Percentiles rank a stretch among this genome's conserved stretches.
Evolutionary conservation across 2,329 filamentous ascomycete species (phyloP).

Genomic region (Bipolaris victoriae): DNA sequence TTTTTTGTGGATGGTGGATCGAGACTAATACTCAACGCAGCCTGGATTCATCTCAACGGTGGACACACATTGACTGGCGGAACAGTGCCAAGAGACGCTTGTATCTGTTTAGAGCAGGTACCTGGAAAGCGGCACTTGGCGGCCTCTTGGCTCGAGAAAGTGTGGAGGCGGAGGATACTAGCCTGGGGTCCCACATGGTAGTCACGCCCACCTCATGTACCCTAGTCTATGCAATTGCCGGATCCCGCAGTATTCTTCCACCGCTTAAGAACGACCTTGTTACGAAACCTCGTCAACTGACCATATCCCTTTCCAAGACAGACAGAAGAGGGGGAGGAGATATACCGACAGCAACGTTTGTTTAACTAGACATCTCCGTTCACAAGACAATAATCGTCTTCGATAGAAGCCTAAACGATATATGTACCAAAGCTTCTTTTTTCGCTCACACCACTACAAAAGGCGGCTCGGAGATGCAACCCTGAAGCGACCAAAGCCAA

Average conservation of each 20-base stretch:
- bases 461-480: background rate
- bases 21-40: background rate
- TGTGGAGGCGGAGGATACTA: constrained; percentile 7
- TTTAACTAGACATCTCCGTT: background rate
- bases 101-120: background rate
- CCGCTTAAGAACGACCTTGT: constrained; percentile 98
- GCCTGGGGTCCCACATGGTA: background rate
- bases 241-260: constrained; percentile 68
- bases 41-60: background rate
- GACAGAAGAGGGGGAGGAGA: background rate
- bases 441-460: background rate
- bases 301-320: background rate
- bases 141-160: background rate
- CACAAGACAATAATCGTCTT: too few species aligned
- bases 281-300: constrained; percentile 96
- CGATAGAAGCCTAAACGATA: background rate
- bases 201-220: background rate
- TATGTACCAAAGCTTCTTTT: background rate
- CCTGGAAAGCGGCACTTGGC: constrained; percentile 6
- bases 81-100: constrained; percentile 6
- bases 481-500: background rate
- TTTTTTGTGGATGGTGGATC: background rate
- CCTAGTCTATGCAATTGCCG: constrained; percentile 1
- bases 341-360: background rate
- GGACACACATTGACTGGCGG: background rate